Evolutionary conservation across 1,139 yeast species (phyloP), one percentile per base, ranked within the genome.

Genomic region (Debaryomyces subglobosus): DNA sequence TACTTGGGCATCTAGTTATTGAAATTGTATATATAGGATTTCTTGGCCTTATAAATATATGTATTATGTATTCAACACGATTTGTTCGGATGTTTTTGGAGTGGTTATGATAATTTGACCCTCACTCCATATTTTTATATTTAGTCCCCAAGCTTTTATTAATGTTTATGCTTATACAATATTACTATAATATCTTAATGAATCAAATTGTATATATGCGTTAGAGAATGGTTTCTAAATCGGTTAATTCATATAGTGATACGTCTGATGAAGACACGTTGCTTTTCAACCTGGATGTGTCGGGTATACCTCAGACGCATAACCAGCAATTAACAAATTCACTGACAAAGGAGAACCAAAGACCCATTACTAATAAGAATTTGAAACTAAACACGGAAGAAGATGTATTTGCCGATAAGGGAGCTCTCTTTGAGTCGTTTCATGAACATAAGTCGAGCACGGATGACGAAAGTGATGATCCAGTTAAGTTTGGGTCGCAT

Each of bases 401-500:
- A 5, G 30, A 38, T 18, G 48, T 41, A n/a, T 21, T 43, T 16
- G 27, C 23, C n/a, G 49, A 43, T n/a, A 47, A 47, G 18, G 29
- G 34, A 27, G 42, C 47, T 20, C 45, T 46, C 6, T 40, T 30
- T 13, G 50, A 46, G 25, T 9, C 44, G 12, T 40, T 44, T 41
- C 41, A 34, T 21, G 55, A 52, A 33, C 47, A 44, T 27, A 40
- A 36, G 27, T 18, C 16, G 7, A 49, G 51, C 44, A 36, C 48
- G 6, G 52, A 46, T 8, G 48, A 47, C 18, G 52, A 47, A 5
- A 43, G 43, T 20, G 49, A 44, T 20, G 54, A 50, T 35, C 55
- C 52, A 2, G 45, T 53, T 4, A 44, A 50, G 33, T 49, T 45
- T 42, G 49, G 48, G 36, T 46, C 53, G 2, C 39, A 29, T 15